Conservation (phyloP, 2,329 filamentous ascomycete species). For the Leptographium radiaticola region DNA sequence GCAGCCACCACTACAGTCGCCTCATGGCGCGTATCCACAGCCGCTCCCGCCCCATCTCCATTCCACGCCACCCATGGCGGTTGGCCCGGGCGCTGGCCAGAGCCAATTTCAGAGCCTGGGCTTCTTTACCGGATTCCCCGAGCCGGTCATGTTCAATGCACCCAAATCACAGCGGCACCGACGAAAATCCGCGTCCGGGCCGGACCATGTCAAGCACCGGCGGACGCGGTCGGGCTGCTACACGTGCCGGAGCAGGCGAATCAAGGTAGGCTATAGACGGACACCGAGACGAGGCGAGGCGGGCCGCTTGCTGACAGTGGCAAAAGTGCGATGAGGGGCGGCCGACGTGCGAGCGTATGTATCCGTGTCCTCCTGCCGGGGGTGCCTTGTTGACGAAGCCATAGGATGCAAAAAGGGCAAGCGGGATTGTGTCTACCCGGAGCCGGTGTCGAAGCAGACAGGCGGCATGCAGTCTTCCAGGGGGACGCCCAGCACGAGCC, state of each 20-base stretch:
- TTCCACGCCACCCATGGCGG: conserved; percentile 15
- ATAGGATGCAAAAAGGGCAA: conserved; percentile 82
- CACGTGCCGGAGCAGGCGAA: conserved; percentile 77
- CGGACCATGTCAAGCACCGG: conserved; percentile 79
- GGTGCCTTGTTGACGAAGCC: not conserved
- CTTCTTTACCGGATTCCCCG: conserved; percentile 36
- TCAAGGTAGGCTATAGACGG: conserved; percentile 44
- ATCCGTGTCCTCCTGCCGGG: not conserved
- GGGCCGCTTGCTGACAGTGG: not conserved
- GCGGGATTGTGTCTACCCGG: conserved; percentile 83
- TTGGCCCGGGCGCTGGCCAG: conserved; percentile 22
- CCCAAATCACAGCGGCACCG: conserved; percentile 35
- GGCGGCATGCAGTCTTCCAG: conserved; percentile 19
- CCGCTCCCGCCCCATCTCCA: conserved; percentile 18
- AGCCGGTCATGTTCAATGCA: conserved; percentile 32
- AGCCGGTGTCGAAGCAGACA: conserved; percentile 37
- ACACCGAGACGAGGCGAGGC: not conserved
- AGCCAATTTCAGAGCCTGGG: conserved; percentile 33
- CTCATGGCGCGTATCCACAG: conserved; percentile 1
- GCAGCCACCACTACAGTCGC: conserved; percentile 3
- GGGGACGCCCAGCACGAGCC: conserved; percentile 22
- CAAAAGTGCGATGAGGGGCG: conserved; percentile 69
- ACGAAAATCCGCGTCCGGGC: conserved; percentile 35
- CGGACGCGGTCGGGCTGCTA: conserved; percentile 88
- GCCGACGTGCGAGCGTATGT: conserved; percentile 66